phyloP scores from a whole-genome alignment of 495 filamentous ascomycete genomes.

The Paragyromitra xinjiangensis region DNA sequence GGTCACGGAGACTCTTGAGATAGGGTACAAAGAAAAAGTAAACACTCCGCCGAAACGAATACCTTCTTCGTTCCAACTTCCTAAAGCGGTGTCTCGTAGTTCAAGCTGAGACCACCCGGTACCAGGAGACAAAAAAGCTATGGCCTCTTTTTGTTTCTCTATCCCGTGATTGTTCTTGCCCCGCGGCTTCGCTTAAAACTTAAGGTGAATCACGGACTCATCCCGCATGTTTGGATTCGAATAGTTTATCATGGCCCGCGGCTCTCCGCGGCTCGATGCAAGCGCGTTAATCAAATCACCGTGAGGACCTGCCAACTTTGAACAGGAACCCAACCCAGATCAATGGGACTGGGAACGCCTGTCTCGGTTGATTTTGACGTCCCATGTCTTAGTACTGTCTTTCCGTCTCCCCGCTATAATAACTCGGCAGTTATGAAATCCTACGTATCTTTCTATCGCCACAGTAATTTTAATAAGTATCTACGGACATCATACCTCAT shows the following conservation, averaged over 20 bases:
- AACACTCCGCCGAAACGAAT: conserved; percentile 19
- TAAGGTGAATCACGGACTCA: conserved; percentile 5
- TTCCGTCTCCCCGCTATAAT: not conserved
- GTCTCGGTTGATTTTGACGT: not conserved
- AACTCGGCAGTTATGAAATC: not conserved
- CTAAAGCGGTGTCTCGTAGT: conserved; percentile 22
- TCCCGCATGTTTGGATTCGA: conserved; percentile 47
- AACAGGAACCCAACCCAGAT: not conserved
- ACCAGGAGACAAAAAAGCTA: conserved; percentile 28
- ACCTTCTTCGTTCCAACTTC: conserved; percentile 37
- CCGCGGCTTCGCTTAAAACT: conserved; percentile 35
- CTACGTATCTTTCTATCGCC: not conserved
- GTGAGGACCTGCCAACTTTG: conserved; percentile 26
- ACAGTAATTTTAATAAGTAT: not conserved
- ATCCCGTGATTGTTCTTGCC: conserved; percentile 28
- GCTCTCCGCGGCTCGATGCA: conserved; percentile 17
- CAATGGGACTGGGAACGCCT: conserved; percentile 12
- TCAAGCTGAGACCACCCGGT: conserved; percentile 22
- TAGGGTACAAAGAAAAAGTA: conserved; percentile 15
- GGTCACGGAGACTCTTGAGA: conserved; percentile 40
- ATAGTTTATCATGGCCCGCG: conserved; percentile 35
- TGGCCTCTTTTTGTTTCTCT: conserved; percentile 20
- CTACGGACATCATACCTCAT: not conserved
- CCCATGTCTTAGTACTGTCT: not conserved
- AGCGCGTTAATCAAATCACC: not conserved